Evolutionary conservation across 1,284 basidiomycete species (phyloP), one percentile per base, ranked within the genome.

Genomic region (Sporisorium exsertum): DNA sequence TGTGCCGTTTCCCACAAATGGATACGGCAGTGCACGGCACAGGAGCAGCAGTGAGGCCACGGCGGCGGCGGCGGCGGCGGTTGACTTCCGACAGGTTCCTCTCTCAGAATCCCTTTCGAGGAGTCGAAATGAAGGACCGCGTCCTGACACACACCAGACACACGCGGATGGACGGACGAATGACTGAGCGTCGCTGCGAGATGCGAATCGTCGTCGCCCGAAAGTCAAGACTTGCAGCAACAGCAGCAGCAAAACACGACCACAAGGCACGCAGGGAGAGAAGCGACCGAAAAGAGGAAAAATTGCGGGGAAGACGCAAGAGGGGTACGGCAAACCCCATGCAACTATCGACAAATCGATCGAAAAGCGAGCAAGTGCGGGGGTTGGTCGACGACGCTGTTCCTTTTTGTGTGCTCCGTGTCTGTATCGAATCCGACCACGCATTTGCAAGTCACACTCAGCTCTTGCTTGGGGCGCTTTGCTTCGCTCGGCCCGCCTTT

Each of bases 221-320:
- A n/a, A 15, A 29, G 6, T 29, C 8, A 29, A 27, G 18, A 13
- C n/a, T n/a, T 29, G 47, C 18, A n/a, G 47, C 45, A 15, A 24
- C 43, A 46, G 33, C 18, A 40, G 15, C 37, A 40, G 12, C 49
- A 53, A 37, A 24, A 24, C 8, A 6, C 32, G 20, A 52, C 29
- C n/a, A 9, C 32, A 35, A 24, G 33, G 24, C 22, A 33, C n/a
- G 26, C 20, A 20, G 33, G 18, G 9, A 24, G n/a, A 12, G 18
- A 32, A 47, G 22, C 20, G 10, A 27, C 2, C 8, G n/a, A 46
- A 46, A 46, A 12, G 24, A 47, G 32, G 33, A 20, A 37, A 52
- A 53, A 53, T 27, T 37, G 35, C 35, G 52, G 50, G 50, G 50
- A 37, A 37, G 33, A 20, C 50, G 50, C 32, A 20, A 20, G 7